Evolutionary conservation across 1,284 basidiomycete species (phyloP).

Genomic region (Cutaneotrichosporon daszewskae): DNA sequence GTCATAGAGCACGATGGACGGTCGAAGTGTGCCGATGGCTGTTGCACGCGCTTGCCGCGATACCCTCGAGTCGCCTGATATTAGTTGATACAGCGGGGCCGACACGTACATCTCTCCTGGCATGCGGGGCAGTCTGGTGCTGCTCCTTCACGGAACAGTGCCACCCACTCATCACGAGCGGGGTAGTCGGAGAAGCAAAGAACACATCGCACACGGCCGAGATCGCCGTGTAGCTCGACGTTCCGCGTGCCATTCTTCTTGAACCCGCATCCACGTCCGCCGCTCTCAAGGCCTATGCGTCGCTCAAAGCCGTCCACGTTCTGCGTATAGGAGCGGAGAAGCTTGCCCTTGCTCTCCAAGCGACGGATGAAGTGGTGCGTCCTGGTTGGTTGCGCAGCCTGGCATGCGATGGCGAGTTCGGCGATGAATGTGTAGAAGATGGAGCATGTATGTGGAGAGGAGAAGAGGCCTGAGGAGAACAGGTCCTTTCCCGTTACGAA

Average conservation of each 20-base stretch:
- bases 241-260: constrained; percentile 67
- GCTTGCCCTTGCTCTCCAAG: constrained; percentile 73
- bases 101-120: constrained; percentile 62
- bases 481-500: constrained; percentile 82
- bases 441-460: constrained; percentile 69
- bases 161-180: constrained; percentile 59
- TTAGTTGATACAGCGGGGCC: neutral
- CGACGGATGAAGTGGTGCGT: constrained; percentile 85
- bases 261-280: constrained; percentile 51
- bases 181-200: constrained; percentile 70
- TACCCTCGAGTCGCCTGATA: constrained; percentile 64
- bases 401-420: constrained; percentile 74
- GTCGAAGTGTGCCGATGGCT: constrained; percentile 70
- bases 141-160: constrained; percentile 60
- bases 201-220: constrained; percentile 77
- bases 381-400: constrained; percentile 69
- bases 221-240: constrained; percentile 86
- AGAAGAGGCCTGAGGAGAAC: constrained; percentile 81
- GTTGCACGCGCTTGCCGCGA: constrained; percentile 72
- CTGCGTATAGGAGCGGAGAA: constrained; percentile 87
- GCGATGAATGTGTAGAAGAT: constrained; percentile 94
- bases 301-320: constrained; percentile 92
- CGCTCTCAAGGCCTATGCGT: constrained; percentile 67
- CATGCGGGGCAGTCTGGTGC: constrained; percentile 82
- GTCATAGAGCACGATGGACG: constrained; percentile 84